phyloP scores from a whole-genome alignment of 257 asterid species.

The Penstemon barbatus region DNA sequence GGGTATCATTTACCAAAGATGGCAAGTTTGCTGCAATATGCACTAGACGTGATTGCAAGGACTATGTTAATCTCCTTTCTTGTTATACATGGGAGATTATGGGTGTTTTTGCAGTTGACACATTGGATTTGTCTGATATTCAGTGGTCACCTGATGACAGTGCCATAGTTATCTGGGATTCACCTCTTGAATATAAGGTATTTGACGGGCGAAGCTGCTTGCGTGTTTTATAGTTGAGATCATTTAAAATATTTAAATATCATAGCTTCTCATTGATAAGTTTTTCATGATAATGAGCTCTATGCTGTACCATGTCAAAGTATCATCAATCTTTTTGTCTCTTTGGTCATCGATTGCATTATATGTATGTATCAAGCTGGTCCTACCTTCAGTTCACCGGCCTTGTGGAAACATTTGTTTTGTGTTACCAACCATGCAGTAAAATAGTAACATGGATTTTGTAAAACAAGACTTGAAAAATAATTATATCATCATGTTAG shows the following conservation, averaged over 20 bases:
- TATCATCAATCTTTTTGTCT: conserved; percentile 3
- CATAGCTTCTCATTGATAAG: conserved; percentile 3
- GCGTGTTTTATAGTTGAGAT: conserved; percentile 5
- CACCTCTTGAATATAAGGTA: conserved; percentile 94
- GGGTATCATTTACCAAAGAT: conserved; percentile 93
- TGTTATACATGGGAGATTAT: conserved; percentile 90
- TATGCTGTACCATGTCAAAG: background rate
- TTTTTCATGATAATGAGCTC: conserved; percentile 12
- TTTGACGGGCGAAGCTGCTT: conserved; percentile 3
- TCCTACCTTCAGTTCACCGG: background rate
- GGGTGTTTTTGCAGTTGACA: conserved; percentile 95
- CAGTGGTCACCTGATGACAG: conserved; percentile 99
- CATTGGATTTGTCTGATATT: conserved; percentile 89
- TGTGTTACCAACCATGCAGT: background rate
- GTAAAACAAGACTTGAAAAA: background rate
- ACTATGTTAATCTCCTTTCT: conserved; percentile 88
- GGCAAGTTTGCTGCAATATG: conserved; percentile 96
- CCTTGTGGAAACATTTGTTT: conserved; percentile 1
- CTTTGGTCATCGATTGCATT: conserved; percentile 1
- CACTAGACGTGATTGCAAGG: conserved; percentile 98
- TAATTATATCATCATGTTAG: background rate
- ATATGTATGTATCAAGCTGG: background rate
- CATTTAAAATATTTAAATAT: background rate
- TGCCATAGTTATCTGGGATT: conserved; percentile 98
- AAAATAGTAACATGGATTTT: background rate